phyloP scores from a whole-genome alignment of 345 rosid genomes.

The Corymbia maculata region DNA sequence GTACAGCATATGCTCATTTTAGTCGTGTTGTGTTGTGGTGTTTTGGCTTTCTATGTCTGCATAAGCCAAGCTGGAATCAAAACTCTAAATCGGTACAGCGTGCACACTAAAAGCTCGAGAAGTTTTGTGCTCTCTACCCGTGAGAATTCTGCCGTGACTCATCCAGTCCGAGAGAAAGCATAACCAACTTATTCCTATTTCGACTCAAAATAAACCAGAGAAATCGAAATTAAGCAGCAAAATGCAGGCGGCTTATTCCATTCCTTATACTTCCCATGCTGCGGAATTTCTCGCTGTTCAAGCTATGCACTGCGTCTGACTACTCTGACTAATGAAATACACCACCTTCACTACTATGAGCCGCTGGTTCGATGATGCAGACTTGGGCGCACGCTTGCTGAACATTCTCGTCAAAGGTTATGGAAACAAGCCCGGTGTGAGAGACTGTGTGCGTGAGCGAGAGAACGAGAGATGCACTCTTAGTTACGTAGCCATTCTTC shows the following conservation, averaged over 20 bases:
- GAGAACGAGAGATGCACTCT: neutral
- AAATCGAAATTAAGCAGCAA: neutral
- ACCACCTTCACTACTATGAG: neutral
- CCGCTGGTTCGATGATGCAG: neutral
- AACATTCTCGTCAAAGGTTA: neutral
- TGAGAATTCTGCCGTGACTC: neutral
- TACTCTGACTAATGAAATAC: neutral
- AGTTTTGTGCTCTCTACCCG: neutral
- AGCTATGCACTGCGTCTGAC: neutral
- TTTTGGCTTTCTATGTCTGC: neutral
- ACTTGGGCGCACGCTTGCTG: neutral
- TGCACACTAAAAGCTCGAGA: neutral
- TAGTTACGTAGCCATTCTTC: neutral
- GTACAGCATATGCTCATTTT: neutral
- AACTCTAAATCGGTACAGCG: neutral
- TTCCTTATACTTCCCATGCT: neutral
- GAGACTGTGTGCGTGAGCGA: neutral
- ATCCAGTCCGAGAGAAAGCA: neutral
- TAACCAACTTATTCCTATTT: neutral
- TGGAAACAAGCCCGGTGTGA: neutral
- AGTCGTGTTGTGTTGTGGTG: neutral
- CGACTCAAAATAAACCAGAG: neutral
- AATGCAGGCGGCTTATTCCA: neutral
- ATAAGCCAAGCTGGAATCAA: neutral
- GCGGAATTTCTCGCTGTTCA: neutral